Base-by-base conservation (phyloP, 176 grass and related monocot genomes). In the Musa schizocarpa region DNA sequence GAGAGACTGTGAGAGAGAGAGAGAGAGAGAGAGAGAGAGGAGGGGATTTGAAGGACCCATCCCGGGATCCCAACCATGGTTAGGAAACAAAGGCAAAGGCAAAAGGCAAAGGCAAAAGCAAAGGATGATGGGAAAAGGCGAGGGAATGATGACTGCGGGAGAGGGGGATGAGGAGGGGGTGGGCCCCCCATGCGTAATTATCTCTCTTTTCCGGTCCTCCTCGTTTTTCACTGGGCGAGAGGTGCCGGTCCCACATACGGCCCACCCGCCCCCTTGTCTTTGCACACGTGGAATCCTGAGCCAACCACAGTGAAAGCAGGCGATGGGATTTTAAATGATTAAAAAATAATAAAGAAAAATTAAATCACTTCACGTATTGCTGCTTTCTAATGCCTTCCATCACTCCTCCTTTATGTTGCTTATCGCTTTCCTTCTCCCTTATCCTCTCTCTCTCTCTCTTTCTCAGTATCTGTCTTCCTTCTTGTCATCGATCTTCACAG, bases 231-330 rank as follows among this genome's bases (percentile, higher is more conserved):
- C 34, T 43, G 34, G 34, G 34, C 34, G 34, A 43, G 34, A 43
- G 13, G 13, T 20, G 48, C 49, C 81, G 78, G 79, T 34, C 72
- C 86, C 58, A 81, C 87, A 55, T 8, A 75, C 71, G 73, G 56
- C 55, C 78, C 73, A 71, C 77, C 77, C 71, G 23, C 12, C 63
- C 22, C 23, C 22, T 2, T 13, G 78, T 89, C 87, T 91, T 85
- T 83, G 77, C 91, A 81, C 95, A 99, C 95, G 95, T 99, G 91
- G 91, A 88, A 54, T 81, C 83, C 95, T 94, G 95, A 88, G 24
- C 86, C 89, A 82, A 69, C 81, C 78, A 83, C 88, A 89, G 84
- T 85, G 61, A 66, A 88, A 25, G 82, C 54, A 26, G 73, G 76
- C 34, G 34, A 43, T 43, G 34, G 34, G 34, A 43, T 43, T 43